Base-by-base conservation (phyloP, 1,284 basidiomycete species). In the Takashimella koratensis region DNA sequence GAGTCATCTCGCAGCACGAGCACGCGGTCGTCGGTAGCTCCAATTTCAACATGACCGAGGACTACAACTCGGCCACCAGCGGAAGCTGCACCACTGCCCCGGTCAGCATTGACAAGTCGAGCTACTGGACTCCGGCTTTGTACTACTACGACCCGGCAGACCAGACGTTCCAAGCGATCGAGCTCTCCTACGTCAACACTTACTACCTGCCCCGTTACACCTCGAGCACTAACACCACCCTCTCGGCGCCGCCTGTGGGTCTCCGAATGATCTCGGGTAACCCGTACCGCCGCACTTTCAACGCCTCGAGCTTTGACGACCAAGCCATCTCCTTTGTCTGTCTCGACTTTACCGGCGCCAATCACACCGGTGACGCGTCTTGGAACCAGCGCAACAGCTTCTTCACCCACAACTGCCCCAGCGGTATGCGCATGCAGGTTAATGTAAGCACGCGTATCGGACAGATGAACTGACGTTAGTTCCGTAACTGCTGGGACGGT, bases 91-190 rank as follows among this genome's bases (percentile, higher is more conserved):
- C 78, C 16, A 78, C 77, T 1, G 64, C 76, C 0, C 57, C 58
- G 10, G 64, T 78, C 45, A 64, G 58, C 3, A 70, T 68, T 22
- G 79, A 80, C 70, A 70, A 73, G 63, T 76, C 72, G 36, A 71
- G 68, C 53, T 80, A 80, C 64, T 80, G 79, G 79, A 67, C 65
- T 8, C 77, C 77, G 21, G 66, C 73, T 45, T 62, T 79, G 5
- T 79, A 77, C 67, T 75, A 73, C 54, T 71, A 66, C 60, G 55
- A 63, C 23, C 69, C 73, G 2, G 41, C 51, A 4, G 65, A 62
- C 45, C 24, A 60, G 44, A 59, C 65, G n/a, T 74, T 67, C 58
- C 47, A 59, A 40, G 57, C 68, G 45, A 75, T 76, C 47, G 63
- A 68, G 6, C 62, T 64, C 22, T 36, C 40, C n/a, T 57, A 50